A percentile compares a stretch with the other conserved stretches of the same genome.
Evolutionary conservation across 1,284 basidiomycete species (phyloP).

Genomic region (Irpex sp.): DNA sequence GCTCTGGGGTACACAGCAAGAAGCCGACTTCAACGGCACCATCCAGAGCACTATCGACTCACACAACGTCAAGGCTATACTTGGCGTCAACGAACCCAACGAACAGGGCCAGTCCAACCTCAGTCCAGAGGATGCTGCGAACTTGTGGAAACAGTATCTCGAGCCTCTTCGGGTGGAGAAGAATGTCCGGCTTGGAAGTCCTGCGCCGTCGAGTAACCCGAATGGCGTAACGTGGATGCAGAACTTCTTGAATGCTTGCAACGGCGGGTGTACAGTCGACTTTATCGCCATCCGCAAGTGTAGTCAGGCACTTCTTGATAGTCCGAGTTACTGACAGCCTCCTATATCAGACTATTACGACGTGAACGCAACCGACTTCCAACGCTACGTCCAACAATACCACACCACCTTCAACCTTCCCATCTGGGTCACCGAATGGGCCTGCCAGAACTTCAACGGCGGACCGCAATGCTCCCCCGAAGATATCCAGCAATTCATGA

Average conservation of each 20-base stretch:
- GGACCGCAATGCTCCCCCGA: slow-evolving; percentile 41
- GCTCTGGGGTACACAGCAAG: slow-evolving; percentile 43
- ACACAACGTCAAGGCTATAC: slow-evolving; percentile 31
- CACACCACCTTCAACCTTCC: slow-evolving; percentile 47
- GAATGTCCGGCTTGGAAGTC: slow-evolving; percentile 47
- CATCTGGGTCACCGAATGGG: slow-evolving; percentile 55
- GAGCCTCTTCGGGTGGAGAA: slow-evolving; percentile 38
- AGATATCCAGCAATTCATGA: slow-evolving; percentile 48
- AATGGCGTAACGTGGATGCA: slow-evolving; percentile 49
- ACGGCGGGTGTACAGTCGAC: slow-evolving; percentile 49
- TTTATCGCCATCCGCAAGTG: slow-evolving; percentile 45
- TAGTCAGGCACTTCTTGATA: neutral
- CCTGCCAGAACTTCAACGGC: slow-evolving; percentile 45
- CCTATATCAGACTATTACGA: slow-evolving; percentile 41
- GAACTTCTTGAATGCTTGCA: slow-evolving; percentile 46
- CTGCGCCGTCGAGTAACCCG: slow-evolving; percentile 48
- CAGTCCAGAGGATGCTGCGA: slow-evolving; percentile 35
- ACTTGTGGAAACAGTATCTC: slow-evolving; percentile 41
- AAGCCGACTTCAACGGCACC: slow-evolving; percentile 32
- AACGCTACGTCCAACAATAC: slow-evolving; percentile 46
- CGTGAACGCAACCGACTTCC: slow-evolving; percentile 44
- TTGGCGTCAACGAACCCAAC: slow-evolving; percentile 47
- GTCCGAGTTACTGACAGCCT: neutral
- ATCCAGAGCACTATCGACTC: slow-evolving; percentile 38
- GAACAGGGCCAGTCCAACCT: slow-evolving; percentile 42